Percentiles rank a stretch among this genome's conserved stretches.
Conservation (phyloP, 345 rosid genomes). For the Schrenkiella parvula region DNA sequence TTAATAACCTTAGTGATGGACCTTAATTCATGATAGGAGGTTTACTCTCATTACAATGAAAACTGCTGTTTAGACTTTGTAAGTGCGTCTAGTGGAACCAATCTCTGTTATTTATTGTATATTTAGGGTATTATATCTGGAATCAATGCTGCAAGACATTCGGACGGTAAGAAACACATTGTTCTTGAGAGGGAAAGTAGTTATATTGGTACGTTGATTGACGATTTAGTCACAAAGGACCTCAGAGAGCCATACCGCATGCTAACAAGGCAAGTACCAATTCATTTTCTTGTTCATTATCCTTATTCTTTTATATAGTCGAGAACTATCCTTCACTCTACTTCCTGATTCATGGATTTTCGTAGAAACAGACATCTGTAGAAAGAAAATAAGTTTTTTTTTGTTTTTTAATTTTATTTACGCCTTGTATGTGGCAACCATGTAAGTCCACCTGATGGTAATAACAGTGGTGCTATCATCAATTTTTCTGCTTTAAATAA, state of each 20-base stretch:
- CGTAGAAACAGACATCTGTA: neutral
- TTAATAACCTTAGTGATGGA: conserved; percentile 16
- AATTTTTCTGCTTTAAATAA: neutral
- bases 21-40: neutral
- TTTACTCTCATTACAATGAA: neutral
- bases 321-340: neutral
- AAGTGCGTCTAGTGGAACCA: neutral
- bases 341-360: neutral
- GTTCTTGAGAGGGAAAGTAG: conserved; percentile 99
- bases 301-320: neutral
- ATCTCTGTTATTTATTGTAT: conserved; percentile 4
- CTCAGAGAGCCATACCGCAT: conserved; percentile 97
- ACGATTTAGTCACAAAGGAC: conserved; percentile 92
- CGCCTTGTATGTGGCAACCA: neutral
- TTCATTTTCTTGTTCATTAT: conserved; percentile 3
- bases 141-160: conserved; percentile 88
- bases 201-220: conserved; percentile 86
- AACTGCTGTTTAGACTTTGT: conserved; percentile 1
- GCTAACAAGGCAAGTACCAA: conserved; percentile 70
- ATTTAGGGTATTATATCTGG: conserved; percentile 88
- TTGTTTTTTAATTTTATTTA: no score
- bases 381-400: neutral
- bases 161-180: conserved; percentile 71
- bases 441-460: neutral
- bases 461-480: neutral